Evolutionary conservation across 148 eudicot genomes (phyloP), one percentile per base, ranked within the genome.

Genomic region (Cornus kousa): DNA sequence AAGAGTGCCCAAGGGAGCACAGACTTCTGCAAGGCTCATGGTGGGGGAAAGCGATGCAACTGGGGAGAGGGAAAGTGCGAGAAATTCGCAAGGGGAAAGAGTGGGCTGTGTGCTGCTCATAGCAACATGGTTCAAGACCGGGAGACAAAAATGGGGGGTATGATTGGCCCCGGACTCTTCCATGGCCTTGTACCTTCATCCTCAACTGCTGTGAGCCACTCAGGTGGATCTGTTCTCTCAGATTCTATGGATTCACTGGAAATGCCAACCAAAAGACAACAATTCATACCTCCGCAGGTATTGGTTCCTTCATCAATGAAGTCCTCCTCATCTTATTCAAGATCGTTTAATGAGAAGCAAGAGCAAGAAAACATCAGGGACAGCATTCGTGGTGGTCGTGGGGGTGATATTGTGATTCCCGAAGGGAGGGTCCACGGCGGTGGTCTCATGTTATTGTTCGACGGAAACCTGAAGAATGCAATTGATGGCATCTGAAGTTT

Each of bases 1-100:
- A 96, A 96, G 87, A 93, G 98, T 33, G 98, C 99, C 48, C 99
- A 93, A 82, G 99, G 99, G 20, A 93, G 99, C 83, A 96, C 99
- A 0, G 97, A 96, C 46, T 93, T 96, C 71, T 96, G 99, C 75
- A 93, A 93, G 80, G 98, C 98, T 8, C 99, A 96, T 16, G 99
- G 99, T 4, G 99, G 99, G 23, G 99, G 99, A 17, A 96, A 96
- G 83, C 82, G 99, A 66, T 96, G 99, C 74, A 80, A 60, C 48
- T 96, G 95, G 95, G 93, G 85, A 0, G 89, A 83, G 5, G 92
- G 92, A n/a, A 90, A 90, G 70, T 96, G 99, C 12, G 97, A 92
- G 85, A 96, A 96, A 77, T 96, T 96, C 48, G 97, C 99, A 0
- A 80, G 99, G 72, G 99, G 99, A n/a, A 92, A 82, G 84, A 90